These are phyloP conservation scores for Juncus effusus DNA, from an alignment of 176 grass and related monocot species.

Conservation along the genomic window DNA sequence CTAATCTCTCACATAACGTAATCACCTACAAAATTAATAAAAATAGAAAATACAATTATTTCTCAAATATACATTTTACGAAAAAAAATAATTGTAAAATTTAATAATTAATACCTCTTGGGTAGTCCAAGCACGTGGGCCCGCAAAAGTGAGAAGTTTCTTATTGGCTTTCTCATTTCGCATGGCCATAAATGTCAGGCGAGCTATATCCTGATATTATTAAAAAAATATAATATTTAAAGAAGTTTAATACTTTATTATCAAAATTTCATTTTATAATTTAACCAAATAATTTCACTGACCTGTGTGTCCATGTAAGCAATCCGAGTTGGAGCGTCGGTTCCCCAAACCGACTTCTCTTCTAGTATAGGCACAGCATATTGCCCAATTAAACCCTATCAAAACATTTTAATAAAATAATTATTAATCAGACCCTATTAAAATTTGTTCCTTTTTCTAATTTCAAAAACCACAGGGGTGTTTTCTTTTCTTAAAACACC, in stretches of 20 bases:
- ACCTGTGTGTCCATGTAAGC: constrained; percentile 99
- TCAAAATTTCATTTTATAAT: no score
- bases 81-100: constrained; percentile 21
- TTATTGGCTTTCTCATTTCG: constrained; percentile 72
- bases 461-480: no score
- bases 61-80: constrained; percentile 5
- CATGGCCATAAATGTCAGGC: constrained; percentile 86
- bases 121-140: constrained; percentile 95
- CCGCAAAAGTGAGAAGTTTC: constrained; percentile 84
- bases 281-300: background rate
- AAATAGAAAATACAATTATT: constrained; percentile 10
- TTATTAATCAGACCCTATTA: no score
- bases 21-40: constrained; percentile 58
- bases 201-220: constrained; percentile 61
- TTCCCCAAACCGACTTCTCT: constrained; percentile 99
- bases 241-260: no score
- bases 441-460: no score
- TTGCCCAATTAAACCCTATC: constrained; percentile 94
- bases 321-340: constrained; percentile 96
- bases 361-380: constrained; percentile 99
- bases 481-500: no score
- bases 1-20: constrained; percentile 89
- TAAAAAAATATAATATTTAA: no score
- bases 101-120: constrained; percentile 65
- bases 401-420: background rate